Evolutionary conservation across 257 asterid genomes (phyloP), one percentile per base, ranked within the genome.

Genomic region (Petunia axillaris): DNA sequence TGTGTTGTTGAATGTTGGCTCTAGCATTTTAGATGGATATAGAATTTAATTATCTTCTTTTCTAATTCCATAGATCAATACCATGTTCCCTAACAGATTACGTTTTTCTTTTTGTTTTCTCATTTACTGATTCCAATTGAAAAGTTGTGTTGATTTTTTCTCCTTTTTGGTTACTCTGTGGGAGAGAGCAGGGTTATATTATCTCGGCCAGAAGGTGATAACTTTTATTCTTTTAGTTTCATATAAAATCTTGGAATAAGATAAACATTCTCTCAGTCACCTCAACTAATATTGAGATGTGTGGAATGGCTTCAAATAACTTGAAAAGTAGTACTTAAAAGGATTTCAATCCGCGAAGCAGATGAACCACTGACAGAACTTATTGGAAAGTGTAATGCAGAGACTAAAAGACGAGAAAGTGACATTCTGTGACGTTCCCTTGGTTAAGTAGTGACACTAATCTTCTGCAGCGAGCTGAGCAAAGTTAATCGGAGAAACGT

Each of bases 401-500:
- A 62, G 55, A 46, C 68, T 59, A 10, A 59, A 10, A 59, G 71
- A 43, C 5, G 57, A 73, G 36, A 73, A 13, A 73, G 43, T 73
- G 52, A 73, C 35, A 11, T 5, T 73, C 78, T 73, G 46, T 50
- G 78, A 48, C 78, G 13, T 73, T 73, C 7, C 35, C 37, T 73
- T 40, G 13, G 7, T 13, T 25, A 5, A 62, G 62, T 71, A 11
- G 5, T 13, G 78, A 52, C 63, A 36, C 78, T 73, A 73, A 3
- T 77, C 3, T 60, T 80, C 81, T 25, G 76, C 64, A 58, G 78
- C 76, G 65, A 85, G 50, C 67, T 87, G 89, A 63, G 86, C 65
- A 79, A 84, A 87, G 64, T 85, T 85, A 65, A 84, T 85, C 14
- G 91, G 89, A 58, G 89, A 39, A 6, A 85, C 90, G 13, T 81